These are phyloP conservation scores for Sphaerobolus stellatus DNA, from an alignment of 1,284 basidiomycete genomes.

Conservation along the genomic window DNA sequence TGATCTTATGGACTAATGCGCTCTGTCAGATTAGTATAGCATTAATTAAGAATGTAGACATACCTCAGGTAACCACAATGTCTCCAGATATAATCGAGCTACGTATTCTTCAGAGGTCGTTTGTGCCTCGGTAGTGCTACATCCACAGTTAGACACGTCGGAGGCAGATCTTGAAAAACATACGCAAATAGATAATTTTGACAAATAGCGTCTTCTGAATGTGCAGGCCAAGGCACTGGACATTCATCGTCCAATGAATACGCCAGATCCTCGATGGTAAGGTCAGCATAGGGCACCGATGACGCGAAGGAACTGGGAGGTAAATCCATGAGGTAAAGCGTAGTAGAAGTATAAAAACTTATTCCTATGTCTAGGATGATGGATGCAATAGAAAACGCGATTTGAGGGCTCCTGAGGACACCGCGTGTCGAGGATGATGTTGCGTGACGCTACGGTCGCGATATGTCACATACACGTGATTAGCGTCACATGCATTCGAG, in stretches of 20 bases:
- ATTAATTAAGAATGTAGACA: not conserved
- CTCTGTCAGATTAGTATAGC: too few species aligned
- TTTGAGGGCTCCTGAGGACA: too few species aligned
- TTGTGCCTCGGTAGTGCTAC: not conserved
- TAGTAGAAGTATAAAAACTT: too few species aligned
- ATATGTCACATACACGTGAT: too few species aligned
- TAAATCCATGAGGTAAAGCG: too few species aligned
- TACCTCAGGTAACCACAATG: conserved; percentile 75
- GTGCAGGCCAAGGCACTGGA: conserved; percentile 7
- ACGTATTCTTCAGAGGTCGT: conserved; percentile 20
- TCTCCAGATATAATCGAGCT: conserved; percentile 58
- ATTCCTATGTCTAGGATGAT: too few species aligned
- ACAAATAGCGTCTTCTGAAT: not conserved
- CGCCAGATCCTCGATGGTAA: not conserved
- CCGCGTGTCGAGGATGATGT: too few species aligned
- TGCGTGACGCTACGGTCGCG: too few species aligned
- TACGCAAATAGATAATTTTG: conserved; percentile 9
- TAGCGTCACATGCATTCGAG: too few species aligned
- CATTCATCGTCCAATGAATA: conserved; percentile 6
- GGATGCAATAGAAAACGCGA: too few species aligned
- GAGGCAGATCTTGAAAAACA: not conserved
- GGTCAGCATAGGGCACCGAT: too few species aligned
- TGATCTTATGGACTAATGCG: conserved; percentile 67
- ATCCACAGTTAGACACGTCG: not conserved
- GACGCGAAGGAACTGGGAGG: too few species aligned